A percentile compares a stretch with the other conserved stretches of the same genome.
Conservation (phyloP, 2,329 filamentous ascomycete species). For the Tolypocladium ovalisporum region DNA sequence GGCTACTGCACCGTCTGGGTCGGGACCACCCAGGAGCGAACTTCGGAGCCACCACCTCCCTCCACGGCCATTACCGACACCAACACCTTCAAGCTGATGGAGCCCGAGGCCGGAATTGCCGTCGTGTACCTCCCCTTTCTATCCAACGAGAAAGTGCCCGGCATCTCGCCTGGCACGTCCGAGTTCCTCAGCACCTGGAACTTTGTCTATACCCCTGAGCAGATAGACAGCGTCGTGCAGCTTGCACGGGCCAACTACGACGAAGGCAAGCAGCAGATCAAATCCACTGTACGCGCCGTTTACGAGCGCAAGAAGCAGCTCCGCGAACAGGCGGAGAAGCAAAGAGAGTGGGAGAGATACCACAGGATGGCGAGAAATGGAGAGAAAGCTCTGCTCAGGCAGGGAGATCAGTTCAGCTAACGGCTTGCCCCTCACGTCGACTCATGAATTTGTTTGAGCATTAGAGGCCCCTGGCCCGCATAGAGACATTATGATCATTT, state of each 20-base stretch:
- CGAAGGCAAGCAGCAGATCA: slow-evolving; percentile 70
- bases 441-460: neutral
- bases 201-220: slow-evolving; percentile 85
- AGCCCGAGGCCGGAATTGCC: slow-evolving; percentile 72
- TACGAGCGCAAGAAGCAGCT: slow-evolving; percentile 80
- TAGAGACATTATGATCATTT: neutral
- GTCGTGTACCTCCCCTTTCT: slow-evolving; percentile 88
- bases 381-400: slow-evolving; percentile 43
- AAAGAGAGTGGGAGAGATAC: slow-evolving; percentile 26
- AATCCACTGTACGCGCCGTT: slow-evolving; percentile 70
- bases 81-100: slow-evolving; percentile 54
- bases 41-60: slow-evolving; percentile 38
- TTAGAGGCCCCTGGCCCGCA: neutral
- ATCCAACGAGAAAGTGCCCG: slow-evolving; percentile 66
- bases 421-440: neutral
- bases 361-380: slow-evolving; percentile 38
- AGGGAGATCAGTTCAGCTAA: slow-evolving; percentile 54
- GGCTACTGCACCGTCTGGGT: slow-evolving; percentile 95
- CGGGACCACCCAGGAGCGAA: slow-evolving; percentile 67
- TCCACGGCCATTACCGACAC: slow-evolving; percentile 48
- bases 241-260: slow-evolving; percentile 80
- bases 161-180: slow-evolving; percentile 70
- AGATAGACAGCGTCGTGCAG: slow-evolving; percentile 75
- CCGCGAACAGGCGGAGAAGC: slow-evolving; percentile 43
- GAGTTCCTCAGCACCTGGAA: slow-evolving; percentile 97